Conservation (phyloP, 2,329 filamentous ascomycete genomes). For the Myriosclerotinia duriaeana region DNA sequence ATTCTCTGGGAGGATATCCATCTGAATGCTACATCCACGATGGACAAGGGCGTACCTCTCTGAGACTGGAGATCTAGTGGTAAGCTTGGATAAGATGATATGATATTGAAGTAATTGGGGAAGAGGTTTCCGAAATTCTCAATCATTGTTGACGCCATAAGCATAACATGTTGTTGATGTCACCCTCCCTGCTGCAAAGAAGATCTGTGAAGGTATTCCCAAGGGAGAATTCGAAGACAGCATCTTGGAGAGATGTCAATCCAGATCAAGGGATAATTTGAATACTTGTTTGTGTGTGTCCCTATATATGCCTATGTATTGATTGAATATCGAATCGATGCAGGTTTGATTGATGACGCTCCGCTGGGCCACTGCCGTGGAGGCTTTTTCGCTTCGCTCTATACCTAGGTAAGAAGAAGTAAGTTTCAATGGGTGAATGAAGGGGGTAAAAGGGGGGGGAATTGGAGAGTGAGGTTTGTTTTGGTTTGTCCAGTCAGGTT, state of each 20-base stretch:
- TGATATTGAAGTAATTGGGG: neutral
- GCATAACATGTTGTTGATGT: neutral
- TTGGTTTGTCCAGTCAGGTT: constrained; percentile 7
- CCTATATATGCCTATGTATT: neutral
- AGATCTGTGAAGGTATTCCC: neutral
- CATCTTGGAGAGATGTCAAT: neutral
- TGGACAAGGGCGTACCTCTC: neutral
- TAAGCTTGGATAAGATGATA: neutral
- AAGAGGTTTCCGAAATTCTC: neutral
- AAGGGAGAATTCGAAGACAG: neutral
- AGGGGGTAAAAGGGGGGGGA: neutral
- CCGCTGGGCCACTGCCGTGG: neutral
- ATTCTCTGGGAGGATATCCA: neutral
- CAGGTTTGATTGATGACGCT: neutral
- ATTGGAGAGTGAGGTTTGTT: neutral
- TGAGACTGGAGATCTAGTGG: neutral
- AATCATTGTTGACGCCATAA: neutral
- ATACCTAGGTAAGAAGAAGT: neutral
- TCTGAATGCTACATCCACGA: no score
- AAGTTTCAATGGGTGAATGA: neutral
- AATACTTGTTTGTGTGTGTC: neutral
- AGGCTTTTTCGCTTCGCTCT: neutral
- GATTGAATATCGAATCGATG: neutral
- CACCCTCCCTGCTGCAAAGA: neutral
- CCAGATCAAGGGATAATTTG: neutral